These are phyloP conservation scores for Rhodamnia argentea DNA, from an alignment of 345 rosid genomes.

Conservation along the genomic window DNA sequence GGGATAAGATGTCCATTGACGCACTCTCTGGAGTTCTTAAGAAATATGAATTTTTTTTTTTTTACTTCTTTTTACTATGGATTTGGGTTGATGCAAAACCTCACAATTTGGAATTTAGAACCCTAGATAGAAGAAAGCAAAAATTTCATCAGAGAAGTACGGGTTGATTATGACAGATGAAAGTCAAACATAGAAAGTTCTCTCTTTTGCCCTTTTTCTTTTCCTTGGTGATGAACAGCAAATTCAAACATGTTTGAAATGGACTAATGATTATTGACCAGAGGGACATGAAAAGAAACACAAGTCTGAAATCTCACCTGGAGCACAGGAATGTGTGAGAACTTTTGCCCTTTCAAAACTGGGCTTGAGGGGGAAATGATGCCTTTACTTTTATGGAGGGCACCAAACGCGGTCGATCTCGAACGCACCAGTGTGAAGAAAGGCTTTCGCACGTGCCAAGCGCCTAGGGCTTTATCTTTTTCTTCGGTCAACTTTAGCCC, in stretches of 20 bases:
- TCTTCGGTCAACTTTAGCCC: background rate
- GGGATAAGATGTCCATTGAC: conserved; percentile 17
- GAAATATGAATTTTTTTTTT: background rate
- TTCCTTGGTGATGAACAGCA: background rate
- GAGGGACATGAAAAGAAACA: background rate
- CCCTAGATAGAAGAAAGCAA: background rate
- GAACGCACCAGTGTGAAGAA: background rate
- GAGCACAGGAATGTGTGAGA: accelerated
- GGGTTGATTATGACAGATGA: background rate
- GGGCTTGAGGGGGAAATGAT: background rate
- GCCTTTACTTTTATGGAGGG: background rate
- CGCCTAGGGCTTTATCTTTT: background rate
- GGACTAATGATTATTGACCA: background rate
- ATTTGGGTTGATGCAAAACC: background rate
- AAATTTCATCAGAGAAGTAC: background rate
- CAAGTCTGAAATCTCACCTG: background rate
- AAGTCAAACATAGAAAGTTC: background rate
- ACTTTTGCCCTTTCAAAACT: background rate
- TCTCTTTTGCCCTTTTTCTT: background rate
- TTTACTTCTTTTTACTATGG: background rate
- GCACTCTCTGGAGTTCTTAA: background rate
- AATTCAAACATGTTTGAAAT: background rate
- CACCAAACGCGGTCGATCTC: background rate
- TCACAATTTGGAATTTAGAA: background rate
- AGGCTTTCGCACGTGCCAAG: background rate